Evolutionary conservation across 495 filamentous ascomycete genomes (phyloP).

Genomic region (Penicillium ochrochloron): DNA sequence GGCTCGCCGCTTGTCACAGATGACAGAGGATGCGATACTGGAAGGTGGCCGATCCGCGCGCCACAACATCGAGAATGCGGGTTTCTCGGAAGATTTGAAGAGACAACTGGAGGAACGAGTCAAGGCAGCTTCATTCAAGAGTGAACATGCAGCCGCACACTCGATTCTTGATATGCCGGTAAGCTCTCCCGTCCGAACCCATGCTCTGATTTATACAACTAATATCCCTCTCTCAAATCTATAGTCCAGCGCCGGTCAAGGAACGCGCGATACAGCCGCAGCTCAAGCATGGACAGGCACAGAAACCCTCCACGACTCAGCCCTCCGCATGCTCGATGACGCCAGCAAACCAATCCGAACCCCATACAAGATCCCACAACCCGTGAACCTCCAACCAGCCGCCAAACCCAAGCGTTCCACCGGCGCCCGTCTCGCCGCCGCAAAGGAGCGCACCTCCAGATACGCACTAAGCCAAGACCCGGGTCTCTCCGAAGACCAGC

Average conservation of each 20-base stretch:
- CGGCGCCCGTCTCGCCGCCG: slow-evolving; percentile 70
- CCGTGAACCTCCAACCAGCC: slow-evolving; percentile 65
- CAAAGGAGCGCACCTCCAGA: slow-evolving; percentile 74
- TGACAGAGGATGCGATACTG: slow-evolving; percentile 79
- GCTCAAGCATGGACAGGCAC: slow-evolving; percentile 78
- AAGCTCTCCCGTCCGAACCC: slow-evolving; percentile 21
- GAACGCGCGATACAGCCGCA: slow-evolving; percentile 71
- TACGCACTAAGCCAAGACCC: slow-evolving; percentile 68
- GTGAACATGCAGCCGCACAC: slow-evolving; percentile 71
- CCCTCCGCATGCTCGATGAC: slow-evolving; percentile 89
- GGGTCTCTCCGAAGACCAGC: slow-evolving; percentile 68
- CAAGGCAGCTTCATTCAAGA: slow-evolving; percentile 68
- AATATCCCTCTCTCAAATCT: slow-evolving; percentile 12
- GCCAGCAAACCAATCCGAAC: slow-evolving; percentile 71
- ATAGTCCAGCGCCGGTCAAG: slow-evolving; percentile 66
- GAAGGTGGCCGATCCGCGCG: slow-evolving; percentile 70
- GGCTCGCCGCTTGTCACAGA: slow-evolving; percentile 72
- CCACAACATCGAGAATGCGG: slow-evolving; percentile 80
- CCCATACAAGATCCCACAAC: slow-evolving; percentile 56
- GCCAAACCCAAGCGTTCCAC: slow-evolving; percentile 47
- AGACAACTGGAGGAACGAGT: slow-evolving; percentile 73
- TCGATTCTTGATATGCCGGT: slow-evolving; percentile 67
- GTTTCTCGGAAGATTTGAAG: slow-evolving; percentile 87
- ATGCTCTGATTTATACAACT: background rate
- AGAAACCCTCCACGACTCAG: slow-evolving; percentile 73